A percentile compares a stretch with the other conserved stretches of the same genome.
Conservation (phyloP, 176 grass and related monocot species). For the Avena sativa region DNA sequence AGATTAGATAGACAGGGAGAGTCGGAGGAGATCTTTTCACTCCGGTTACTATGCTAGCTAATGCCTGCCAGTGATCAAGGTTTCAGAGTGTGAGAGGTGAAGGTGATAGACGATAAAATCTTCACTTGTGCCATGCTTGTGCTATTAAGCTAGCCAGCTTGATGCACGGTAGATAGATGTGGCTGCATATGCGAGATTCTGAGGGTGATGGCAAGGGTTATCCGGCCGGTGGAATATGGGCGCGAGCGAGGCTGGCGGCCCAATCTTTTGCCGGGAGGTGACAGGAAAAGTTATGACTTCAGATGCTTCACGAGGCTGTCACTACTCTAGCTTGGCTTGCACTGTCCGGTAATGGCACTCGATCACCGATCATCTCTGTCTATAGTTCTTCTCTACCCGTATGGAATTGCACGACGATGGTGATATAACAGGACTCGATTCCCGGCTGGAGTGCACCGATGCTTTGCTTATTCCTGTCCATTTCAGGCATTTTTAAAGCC, state of each 20-base stretch:
- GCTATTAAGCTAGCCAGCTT: not conserved
- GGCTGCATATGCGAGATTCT: slow-evolving; percentile 46
- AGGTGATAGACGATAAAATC: not conserved
- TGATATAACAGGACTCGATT: not conserved
- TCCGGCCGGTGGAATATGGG: slow-evolving; percentile 44
- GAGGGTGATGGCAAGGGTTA: slow-evolving; percentile 55
- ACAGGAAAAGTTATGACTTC: slow-evolving; percentile 44
- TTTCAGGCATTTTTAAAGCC: slow-evolving; percentile 61
- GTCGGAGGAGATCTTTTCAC: slow-evolving; percentile 45
- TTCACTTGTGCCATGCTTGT: not conserved
- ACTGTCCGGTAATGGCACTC: not conserved
- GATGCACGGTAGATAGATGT: slow-evolving; percentile 29
- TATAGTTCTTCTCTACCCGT: not conserved
- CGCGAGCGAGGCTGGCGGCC: slow-evolving; percentile 34
- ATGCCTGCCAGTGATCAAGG: slow-evolving; percentile 4
- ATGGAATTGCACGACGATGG: not conserved
- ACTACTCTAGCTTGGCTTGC: slow-evolving; percentile 20
- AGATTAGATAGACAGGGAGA: not conserved
- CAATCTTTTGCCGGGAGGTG: slow-evolving; percentile 47
- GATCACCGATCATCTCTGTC: not conserved
- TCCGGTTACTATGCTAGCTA: slow-evolving; percentile 15
- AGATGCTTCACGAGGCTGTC: slow-evolving; percentile 61
- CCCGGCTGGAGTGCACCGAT: not conserved
- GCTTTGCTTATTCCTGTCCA: slow-evolving; percentile 40
- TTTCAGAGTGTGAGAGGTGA: not conserved